A percentile compares a stretch with the other conserved stretches of the same genome.
phyloP scores from a whole-genome alignment of 1,139 yeast species.

The Yamadazyma spencermartinsiae region DNA sequence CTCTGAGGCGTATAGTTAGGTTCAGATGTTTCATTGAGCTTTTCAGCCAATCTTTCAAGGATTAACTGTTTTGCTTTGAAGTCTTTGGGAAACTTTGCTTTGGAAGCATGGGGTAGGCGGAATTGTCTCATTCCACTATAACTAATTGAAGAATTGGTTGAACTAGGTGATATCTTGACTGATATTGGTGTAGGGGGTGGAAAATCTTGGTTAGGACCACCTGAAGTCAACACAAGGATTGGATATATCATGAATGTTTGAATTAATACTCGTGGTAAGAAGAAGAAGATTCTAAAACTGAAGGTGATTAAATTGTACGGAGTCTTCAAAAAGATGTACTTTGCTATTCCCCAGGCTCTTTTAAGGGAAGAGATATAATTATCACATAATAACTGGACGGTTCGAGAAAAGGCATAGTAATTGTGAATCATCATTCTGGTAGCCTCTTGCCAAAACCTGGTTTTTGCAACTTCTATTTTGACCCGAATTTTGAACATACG shows the following conservation, averaged over 20 bases:
- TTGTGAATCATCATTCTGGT: constrained; percentile 3
- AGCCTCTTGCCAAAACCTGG: constrained; percentile 1
- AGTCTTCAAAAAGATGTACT: neutral
- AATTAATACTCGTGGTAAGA: constrained; percentile 5
- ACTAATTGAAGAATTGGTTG: neutral
- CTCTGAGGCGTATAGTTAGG: neutral
- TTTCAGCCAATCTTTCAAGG: neutral
- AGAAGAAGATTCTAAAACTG: neutral
- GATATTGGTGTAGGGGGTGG: neutral
- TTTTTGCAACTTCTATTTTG: neutral
- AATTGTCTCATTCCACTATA: constrained; percentile 2
- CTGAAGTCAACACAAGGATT: neutral
- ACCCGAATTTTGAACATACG: constrained; percentile 3
- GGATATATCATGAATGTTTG: constrained; percentile 6
- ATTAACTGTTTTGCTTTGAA: constrained; percentile 4
- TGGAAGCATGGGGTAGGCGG: neutral
- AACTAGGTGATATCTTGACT: neutral
- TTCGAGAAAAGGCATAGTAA: neutral
- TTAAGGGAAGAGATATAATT: constrained; percentile 1
- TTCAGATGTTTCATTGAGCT: neutral
- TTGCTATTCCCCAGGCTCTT: neutral
- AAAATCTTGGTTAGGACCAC: too few relatives aligned
- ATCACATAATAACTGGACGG: neutral
- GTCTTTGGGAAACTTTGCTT: constrained; percentile 1
- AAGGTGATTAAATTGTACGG: constrained; percentile 2